These are phyloP conservation scores for Diplodia corticola DNA, from an alignment of 2,329 filamentous ascomycete species.

Conservation along the genomic window DNA sequence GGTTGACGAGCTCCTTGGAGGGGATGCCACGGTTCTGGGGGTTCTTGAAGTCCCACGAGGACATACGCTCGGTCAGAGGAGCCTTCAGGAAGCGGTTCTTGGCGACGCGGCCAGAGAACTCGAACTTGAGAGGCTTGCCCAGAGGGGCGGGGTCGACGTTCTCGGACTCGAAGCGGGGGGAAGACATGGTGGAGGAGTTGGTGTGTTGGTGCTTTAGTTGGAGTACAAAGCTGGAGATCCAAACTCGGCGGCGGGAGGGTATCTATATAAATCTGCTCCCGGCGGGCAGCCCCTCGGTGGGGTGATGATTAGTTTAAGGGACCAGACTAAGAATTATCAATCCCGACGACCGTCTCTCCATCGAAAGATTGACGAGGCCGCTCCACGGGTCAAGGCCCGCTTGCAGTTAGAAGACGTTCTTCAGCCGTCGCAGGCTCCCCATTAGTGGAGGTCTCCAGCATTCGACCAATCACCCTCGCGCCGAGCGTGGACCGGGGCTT, in stretches of 20 bases:
- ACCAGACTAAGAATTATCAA: conserved; percentile 9
- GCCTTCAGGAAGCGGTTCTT: conserved; percentile 67
- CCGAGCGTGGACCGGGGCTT: conserved; percentile 6
- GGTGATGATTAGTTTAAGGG: conserved; percentile 13
- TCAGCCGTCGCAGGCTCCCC: background rate
- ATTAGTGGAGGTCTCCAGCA: background rate
- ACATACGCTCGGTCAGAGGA: conserved; percentile 66
- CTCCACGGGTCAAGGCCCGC: background rate
- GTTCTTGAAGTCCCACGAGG: conserved; percentile 60
- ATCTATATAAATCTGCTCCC: conserved; percentile 15
- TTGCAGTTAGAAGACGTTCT: conserved; percentile 14
- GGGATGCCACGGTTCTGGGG: conserved; percentile 56
- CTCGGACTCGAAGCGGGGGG: conserved; percentile 44
- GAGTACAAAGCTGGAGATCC: conserved; percentile 5
- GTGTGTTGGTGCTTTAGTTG: background rate
- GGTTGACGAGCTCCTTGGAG: conserved; percentile 57
- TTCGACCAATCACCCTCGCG: conserved; percentile 1
- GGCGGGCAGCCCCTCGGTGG: background rate
- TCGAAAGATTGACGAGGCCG: conserved; percentile 13
- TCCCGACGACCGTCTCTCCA: background rate
- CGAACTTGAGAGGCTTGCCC: conserved; percentile 47
- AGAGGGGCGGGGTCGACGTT: conserved; percentile 44
- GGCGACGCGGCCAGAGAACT: conserved; percentile 55
- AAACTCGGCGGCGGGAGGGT: background rate
- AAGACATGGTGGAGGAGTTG: conserved; percentile 1